These are phyloP conservation scores for Trichosporon sp. DNA, from an alignment of 1,284 basidiomycete species.

Conservation along the genomic window DNA sequence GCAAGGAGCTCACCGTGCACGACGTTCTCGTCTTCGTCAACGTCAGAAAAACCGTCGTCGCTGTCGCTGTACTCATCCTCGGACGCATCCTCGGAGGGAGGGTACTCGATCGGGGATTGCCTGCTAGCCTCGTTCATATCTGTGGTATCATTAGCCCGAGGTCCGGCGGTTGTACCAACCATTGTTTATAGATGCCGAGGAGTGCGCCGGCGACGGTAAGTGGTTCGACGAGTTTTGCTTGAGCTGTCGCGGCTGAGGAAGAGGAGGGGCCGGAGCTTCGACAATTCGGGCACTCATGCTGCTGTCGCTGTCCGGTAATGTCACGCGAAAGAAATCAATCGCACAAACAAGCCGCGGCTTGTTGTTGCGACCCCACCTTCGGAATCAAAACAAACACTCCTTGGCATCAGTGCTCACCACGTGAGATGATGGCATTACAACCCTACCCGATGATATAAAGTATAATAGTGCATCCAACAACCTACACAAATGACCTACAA, in stretches of 20 bases:
- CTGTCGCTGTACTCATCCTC: constrained; percentile 11
- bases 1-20: constrained; percentile 34
- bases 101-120: not conserved
- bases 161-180: not conserved
- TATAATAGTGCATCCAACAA: constrained; percentile 17
- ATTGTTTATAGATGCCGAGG: constrained; percentile 6
- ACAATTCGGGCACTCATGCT: constrained; percentile 8
- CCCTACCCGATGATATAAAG: not conserved
- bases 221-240: constrained; percentile 7
- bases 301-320: not conserved
- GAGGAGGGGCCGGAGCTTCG: not conserved
- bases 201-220: constrained; percentile 14
- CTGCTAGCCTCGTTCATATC: constrained; percentile 12
- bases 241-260: not conserved
- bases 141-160: not conserved
- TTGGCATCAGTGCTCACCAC: not conserved
- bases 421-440: constrained; percentile 13
- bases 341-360: constrained; percentile 13
- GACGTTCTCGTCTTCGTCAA: constrained; percentile 19
- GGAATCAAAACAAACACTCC: constrained; percentile 11
- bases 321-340: constrained; percentile 18
- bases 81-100: constrained; percentile 18
- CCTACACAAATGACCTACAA: constrained; percentile 19
- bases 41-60: constrained; percentile 24
- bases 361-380: constrained; percentile 1